phyloP scores from a whole-genome alignment of 140 eudicot species.

The Bidens hawaiensis region DNA sequence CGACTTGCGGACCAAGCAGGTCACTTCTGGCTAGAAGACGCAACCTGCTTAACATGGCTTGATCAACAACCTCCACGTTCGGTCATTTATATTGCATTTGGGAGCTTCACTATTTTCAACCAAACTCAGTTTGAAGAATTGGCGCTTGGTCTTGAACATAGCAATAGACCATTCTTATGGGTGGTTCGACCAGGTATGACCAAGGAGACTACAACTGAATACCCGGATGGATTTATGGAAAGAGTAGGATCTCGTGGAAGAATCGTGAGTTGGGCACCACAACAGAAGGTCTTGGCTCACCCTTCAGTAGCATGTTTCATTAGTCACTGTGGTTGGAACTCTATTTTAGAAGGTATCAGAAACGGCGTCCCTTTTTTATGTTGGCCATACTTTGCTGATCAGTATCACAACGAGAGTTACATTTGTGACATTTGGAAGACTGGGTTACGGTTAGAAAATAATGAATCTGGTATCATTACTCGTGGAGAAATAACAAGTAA shows the following conservation, averaged over 20 bases:
- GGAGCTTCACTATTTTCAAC: constrained; percentile 48
- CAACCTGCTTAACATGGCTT: constrained; percentile 42
- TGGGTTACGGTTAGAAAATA: constrained; percentile 43
- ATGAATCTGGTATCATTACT: constrained; percentile 37
- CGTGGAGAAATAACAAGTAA: constrained; percentile 41
- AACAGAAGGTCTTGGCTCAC: constrained; percentile 46
- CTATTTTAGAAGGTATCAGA: constrained; percentile 49
- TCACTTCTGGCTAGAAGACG: constrained; percentile 48
- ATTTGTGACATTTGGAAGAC: constrained; percentile 55
- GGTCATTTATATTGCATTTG: constrained; percentile 49
- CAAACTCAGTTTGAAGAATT: constrained; percentile 44
- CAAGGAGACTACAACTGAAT: neutral
- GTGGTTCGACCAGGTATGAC: constrained; percentile 46
- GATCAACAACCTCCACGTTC: constrained; percentile 35
- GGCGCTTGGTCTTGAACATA: constrained; percentile 58
- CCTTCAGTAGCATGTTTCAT: constrained; percentile 57
- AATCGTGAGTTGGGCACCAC: constrained; percentile 66
- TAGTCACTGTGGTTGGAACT: constrained; percentile 80
- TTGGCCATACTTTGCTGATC: constrained; percentile 81
- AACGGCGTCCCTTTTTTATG: constrained; percentile 58
- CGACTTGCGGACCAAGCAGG: constrained; percentile 33
- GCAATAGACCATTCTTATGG: constrained; percentile 52
- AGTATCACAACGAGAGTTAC: constrained; percentile 39
- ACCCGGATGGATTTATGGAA: constrained; percentile 31
- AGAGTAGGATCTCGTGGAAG: constrained; percentile 42